phyloP scores from a whole-genome alignment of 495 filamentous ascomycete genomes.

The Hypoxylon subgilvum region DNA sequence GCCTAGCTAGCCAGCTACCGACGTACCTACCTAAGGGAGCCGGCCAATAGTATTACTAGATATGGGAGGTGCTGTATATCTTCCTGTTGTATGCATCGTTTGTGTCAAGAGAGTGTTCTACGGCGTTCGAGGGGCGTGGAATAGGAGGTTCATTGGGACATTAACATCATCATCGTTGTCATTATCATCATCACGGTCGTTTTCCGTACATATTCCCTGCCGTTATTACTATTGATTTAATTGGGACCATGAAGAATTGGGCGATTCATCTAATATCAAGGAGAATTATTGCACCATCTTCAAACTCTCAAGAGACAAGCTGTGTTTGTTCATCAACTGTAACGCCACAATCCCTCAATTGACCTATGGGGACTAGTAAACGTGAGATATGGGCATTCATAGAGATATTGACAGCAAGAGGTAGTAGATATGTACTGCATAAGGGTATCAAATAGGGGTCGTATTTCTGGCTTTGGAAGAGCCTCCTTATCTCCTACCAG shows the following conservation, averaged over 20 bases:
- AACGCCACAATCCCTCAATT: constrained; percentile 9
- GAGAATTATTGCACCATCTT: neutral
- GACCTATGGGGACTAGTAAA: neutral
- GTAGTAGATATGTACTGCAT: constrained; percentile 14
- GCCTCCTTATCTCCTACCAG: constrained; percentile 37
- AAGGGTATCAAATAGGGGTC: constrained; percentile 37
- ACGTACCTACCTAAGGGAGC: too few species aligned
- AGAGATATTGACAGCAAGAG: constrained; percentile 7
- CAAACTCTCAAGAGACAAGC: too few species aligned
- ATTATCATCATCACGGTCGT: constrained; percentile 21
- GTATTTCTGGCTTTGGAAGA: neutral
- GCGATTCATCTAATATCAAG: constrained; percentile 6
- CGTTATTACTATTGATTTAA: neutral
- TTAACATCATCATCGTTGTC: too few species aligned
- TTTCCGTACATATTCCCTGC: constrained; percentile 32
- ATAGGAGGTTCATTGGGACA: constrained; percentile 9
- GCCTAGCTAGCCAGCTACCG: too few species aligned
- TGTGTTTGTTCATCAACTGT: constrained; percentile 6
- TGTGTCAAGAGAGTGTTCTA: constrained; percentile 8
- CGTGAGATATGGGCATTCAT: constrained; percentile 2
- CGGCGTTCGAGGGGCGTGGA: constrained; percentile 26
- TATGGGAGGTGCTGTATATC: too few species aligned
- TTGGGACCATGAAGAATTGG: too few species aligned
- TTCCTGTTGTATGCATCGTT: neutral
- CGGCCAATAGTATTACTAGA: too few species aligned